Conservation (phyloP, 768 basidiomycete genomes). For the Arthromyces matolae region DNA sequence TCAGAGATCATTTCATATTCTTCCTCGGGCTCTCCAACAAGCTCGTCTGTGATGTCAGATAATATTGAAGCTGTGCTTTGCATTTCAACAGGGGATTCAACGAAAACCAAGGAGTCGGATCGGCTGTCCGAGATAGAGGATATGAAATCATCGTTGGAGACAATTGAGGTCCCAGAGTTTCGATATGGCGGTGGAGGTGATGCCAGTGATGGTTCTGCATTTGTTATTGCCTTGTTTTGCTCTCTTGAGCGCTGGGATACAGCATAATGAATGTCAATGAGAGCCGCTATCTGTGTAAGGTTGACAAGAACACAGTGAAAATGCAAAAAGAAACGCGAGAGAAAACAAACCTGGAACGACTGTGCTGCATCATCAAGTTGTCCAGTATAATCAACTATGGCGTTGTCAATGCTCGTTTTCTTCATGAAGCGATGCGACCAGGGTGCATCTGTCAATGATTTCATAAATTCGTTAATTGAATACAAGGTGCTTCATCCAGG, state of each 20-base stretch:
- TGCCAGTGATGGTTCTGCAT: no score
- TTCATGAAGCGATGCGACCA: slow-evolving; percentile 40
- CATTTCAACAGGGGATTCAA: slow-evolving; percentile 8
- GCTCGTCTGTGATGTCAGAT: not conserved
- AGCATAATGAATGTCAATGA: slow-evolving; percentile 45
- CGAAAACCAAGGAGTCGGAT: not conserved
- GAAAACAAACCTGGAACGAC: slow-evolving; percentile 42
- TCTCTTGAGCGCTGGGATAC: slow-evolving; percentile 19
- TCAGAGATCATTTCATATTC: slow-evolving; percentile 15
- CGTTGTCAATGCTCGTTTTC: slow-evolving; percentile 37
- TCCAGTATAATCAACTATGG: slow-evolving; percentile 30
- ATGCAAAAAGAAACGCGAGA: no score
- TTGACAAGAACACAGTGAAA: no score
- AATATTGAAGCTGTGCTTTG: not conserved
- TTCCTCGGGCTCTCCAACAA: slow-evolving; percentile 1
- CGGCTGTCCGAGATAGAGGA: not conserved
- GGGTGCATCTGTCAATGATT: slow-evolving; percentile 32
- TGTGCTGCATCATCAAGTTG: slow-evolving; percentile 42
- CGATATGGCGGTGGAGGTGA: slow-evolving; percentile 10
- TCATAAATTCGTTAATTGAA: slow-evolving; percentile 38
- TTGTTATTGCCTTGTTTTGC: slow-evolving; percentile 6
- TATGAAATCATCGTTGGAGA: not conserved
- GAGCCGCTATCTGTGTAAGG: slow-evolving; percentile 41
- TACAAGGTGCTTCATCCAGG: slow-evolving; percentile 34
- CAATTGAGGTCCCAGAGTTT: not conserved